Percentiles rank a stretch among this genome's conserved stretches.
Conservation (phyloP, 257 asterid genomes). For the Haberlea rhodopensis region DNA sequence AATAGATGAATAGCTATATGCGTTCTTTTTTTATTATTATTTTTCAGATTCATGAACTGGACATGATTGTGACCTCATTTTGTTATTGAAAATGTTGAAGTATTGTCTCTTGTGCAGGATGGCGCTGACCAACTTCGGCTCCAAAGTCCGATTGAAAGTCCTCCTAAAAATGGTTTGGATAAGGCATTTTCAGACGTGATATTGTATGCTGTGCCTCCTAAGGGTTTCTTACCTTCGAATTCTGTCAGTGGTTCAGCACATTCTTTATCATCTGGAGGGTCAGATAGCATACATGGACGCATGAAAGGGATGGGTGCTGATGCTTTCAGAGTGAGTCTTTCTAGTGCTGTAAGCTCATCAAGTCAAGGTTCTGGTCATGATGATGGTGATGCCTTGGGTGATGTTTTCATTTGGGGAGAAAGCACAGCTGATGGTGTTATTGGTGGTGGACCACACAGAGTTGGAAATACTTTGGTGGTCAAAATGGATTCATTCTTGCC, state of each 20-base stretch:
- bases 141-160: conserved; percentile 79
- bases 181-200: conserved; percentile 71
- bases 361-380: conserved; percentile 98
- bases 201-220: conserved; percentile 68
- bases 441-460: conserved; percentile 71
- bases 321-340: conserved; percentile 92
- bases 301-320: conserved; percentile 71
- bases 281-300: conserved; percentile 71
- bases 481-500: conserved; percentile 74
- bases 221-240: conserved; percentile 71
- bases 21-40: conserved; percentile 13
- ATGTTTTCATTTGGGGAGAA: conserved; percentile 95
- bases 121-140: conserved; percentile 61
- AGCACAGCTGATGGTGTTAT: conserved; percentile 75
- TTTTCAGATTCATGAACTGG: conserved; percentile 10
- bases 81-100: conserved; percentile 28
- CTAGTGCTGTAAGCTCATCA: conserved; percentile 96
- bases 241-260: conserved; percentile 65
- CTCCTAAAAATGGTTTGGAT: conserved; percentile 72
- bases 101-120: conserved; percentile 50
- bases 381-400: conserved; percentile 90
- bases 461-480: conserved; percentile 44
- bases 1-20: conserved; percentile 1
- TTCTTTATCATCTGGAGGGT: conserved; percentile 84
- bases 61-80: neutral